Conservation (phyloP, 257 asterid genomes). For the Nicotiana tomentosiformis region DNA sequence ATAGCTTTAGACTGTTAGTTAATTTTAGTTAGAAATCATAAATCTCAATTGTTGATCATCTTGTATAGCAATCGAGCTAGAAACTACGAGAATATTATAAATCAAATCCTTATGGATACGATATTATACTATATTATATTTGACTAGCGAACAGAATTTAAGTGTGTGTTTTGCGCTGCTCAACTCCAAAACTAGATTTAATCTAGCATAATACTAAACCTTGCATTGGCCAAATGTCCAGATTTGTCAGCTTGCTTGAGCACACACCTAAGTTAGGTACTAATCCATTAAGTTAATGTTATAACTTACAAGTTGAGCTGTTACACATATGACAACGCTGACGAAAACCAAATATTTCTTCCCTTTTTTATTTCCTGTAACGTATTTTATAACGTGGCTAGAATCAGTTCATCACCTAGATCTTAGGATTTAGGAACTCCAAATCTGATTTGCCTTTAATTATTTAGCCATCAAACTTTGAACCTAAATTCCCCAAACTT, state of each 20-base stretch:
- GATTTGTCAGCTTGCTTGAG: not conserved
- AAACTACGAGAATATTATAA: too few relatives aligned
- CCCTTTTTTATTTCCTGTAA: not conserved
- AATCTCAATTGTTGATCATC: too few relatives aligned
- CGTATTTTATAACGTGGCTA: not conserved
- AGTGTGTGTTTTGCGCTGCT: too few relatives aligned
- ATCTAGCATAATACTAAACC: not conserved
- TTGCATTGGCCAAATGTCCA: not conserved
- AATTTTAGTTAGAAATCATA: too few relatives aligned
- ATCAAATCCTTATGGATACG: too few relatives aligned
- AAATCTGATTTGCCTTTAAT: not conserved
- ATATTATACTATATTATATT: too few relatives aligned
- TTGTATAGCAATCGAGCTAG: too few relatives aligned
- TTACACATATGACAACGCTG: not conserved
- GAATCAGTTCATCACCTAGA: not conserved
- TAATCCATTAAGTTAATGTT: not conserved
- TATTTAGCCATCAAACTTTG: not conserved
- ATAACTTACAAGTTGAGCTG: not conserved
- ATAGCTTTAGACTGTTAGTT: too few relatives aligned
- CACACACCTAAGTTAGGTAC: not conserved
- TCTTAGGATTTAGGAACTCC: not conserved
- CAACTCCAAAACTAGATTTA: not conserved
- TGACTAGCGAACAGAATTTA: too few relatives aligned
- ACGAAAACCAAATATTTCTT: not conserved
- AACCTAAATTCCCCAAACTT: not conserved